These are phyloP conservation scores for Bacidia rubella DNA, from an alignment of 495 filamentous ascomycete species.

Conservation along the genomic window DNA sequence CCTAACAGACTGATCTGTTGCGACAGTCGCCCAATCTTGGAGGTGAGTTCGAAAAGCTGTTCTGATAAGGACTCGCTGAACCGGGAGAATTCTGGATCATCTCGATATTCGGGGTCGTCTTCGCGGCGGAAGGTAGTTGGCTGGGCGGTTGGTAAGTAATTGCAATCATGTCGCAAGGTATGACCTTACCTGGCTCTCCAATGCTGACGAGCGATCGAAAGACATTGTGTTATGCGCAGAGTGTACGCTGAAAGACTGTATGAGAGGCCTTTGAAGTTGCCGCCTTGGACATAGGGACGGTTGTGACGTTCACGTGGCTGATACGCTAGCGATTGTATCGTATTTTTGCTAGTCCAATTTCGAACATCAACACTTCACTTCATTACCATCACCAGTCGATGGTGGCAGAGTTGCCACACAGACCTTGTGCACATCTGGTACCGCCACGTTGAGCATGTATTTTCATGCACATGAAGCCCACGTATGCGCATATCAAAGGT, in stretches of 20 bases:
- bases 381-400: not conserved
- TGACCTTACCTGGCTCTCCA: conserved; percentile 13
- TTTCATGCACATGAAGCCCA: too few relatives aligned
- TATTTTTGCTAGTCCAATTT: not conserved
- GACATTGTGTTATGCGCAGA: conserved; percentile 7
- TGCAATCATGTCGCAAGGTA: not conserved
- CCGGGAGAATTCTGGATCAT: conserved; percentile 84
- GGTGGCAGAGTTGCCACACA: not conserved
- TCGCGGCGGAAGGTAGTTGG: conserved; percentile 49
- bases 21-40: conserved; percentile 68
- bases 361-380: not conserved
- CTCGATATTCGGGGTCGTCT: conserved; percentile 61
- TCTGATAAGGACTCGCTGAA: conserved; percentile 70
- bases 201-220: conserved; percentile 10
- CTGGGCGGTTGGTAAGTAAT: conserved; percentile 22
- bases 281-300: too few relatives aligned
- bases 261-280: not conserved
- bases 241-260: not conserved
- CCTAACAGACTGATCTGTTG: conserved; percentile 74
- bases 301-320: not conserved
- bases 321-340: not conserved
- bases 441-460: not conserved
- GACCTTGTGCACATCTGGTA: not conserved
- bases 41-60: conserved; percentile 74
- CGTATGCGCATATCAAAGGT: too few relatives aligned